Conservation (phyloP, 2,329 filamentous ascomycete genomes). For the Claviceps sp. region DNA sequence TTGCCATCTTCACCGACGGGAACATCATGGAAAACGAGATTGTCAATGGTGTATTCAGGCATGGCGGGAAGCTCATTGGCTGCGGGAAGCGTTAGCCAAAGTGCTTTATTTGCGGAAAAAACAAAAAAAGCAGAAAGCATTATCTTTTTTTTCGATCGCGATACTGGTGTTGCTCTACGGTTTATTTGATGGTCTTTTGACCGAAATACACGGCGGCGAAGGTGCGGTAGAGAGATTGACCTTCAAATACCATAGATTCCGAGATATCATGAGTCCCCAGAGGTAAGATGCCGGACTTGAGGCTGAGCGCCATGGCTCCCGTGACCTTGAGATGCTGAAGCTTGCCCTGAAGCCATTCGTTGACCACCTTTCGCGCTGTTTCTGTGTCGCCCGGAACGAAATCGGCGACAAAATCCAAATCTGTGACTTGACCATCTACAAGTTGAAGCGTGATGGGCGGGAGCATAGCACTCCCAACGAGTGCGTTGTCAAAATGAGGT, state of each 20-base stretch:
- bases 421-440: conserved; percentile 62
- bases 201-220: conserved; percentile 49
- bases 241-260: conserved; percentile 68
- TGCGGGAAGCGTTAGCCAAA: conserved; percentile 26
- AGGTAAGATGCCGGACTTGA: conserved; percentile 68
- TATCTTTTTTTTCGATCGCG: background rate
- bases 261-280: conserved; percentile 65
- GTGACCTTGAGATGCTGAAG: conserved; percentile 57
- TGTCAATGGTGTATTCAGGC: conserved; percentile 71
- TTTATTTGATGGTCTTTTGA: conserved; percentile 34
- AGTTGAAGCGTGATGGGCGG: conserved; percentile 67
- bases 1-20: conserved; percentile 31
- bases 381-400: conserved; percentile 64
- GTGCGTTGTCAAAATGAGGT: conserved; percentile 65
- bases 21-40: conserved; percentile 67
- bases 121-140: background rate
- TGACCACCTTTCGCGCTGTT: conserved; percentile 65
- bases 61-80: conserved; percentile 60
- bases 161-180: conserved; percentile 2
- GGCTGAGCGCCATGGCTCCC: conserved; percentile 56
- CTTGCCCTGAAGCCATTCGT: conserved; percentile 76
- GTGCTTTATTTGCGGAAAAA: conserved; percentile 3
- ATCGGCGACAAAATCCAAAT: conserved; percentile 67
- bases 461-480: conserved; percentile 64
- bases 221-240: conserved; percentile 58